These are phyloP conservation scores for Chaetomidium leptoderma DNA, from an alignment of 495 filamentous ascomycete genomes.

Conservation along the genomic window DNA sequence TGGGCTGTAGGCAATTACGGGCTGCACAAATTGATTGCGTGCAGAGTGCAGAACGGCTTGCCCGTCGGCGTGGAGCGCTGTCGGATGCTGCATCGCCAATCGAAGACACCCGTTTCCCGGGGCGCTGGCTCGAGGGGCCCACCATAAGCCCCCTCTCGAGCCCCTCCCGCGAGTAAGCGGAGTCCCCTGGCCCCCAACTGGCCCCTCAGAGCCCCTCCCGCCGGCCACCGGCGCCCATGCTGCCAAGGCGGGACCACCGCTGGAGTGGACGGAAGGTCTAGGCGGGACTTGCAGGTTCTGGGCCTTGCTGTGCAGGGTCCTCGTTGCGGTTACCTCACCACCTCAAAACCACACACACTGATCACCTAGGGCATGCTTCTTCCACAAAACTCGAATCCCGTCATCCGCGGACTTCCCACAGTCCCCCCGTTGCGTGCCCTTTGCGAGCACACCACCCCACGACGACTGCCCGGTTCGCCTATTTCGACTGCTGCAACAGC, in stretches of 20 bases:
- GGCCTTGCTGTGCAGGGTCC: not conserved
- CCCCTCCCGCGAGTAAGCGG: constrained; percentile 7
- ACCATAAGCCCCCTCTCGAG: no score
- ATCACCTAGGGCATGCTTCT: not conserved
- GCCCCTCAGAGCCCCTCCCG: not conserved
- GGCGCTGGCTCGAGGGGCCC: not conserved
- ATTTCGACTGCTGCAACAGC: not conserved
- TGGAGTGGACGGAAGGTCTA: not conserved
- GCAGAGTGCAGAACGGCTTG: constrained; percentile 2
- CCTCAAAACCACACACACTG: constrained; percentile 13
- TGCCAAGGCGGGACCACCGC: not conserved
- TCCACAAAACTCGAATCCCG: not conserved
- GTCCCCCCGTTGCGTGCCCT: not conserved
- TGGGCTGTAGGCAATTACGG: no score
- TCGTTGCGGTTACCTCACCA: constrained; percentile 10
- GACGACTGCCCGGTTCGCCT: not conserved
- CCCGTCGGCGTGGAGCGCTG: no score
- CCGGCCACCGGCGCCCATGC: not conserved
- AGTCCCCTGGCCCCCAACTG: not conserved
- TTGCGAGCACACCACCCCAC: not conserved
- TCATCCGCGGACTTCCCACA: not conserved
- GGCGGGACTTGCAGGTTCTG: constrained; percentile 14
- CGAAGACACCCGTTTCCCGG: constrained; percentile 11
- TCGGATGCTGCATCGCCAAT: constrained; percentile 22
- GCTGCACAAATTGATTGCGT: constrained; percentile 16